Evolutionary conservation across 148 eudicot genomes (phyloP).

Genomic region (Beta vulgaris): DNA sequence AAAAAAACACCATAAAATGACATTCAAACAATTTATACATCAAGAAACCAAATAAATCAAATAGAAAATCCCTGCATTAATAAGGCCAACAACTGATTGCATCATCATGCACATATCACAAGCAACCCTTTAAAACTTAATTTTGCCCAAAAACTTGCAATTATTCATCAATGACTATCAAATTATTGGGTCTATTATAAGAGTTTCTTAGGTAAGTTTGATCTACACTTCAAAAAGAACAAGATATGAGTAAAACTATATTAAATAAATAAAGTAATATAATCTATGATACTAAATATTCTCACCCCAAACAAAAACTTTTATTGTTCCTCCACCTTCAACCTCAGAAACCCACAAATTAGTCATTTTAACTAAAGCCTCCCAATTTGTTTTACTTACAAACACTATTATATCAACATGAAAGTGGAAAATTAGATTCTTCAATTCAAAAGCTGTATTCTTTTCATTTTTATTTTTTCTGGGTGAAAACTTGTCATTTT

Average conservation of each 20-base stretch:
- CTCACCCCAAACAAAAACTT: no score
- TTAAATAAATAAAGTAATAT: background rate
- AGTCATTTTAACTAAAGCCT: background rate
- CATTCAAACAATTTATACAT: background rate
- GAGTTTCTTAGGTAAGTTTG: no score
- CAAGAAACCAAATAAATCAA: background rate
- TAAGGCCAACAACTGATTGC: no score
- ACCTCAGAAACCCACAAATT: background rate
- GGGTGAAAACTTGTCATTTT: no score
- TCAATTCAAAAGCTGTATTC: background rate
- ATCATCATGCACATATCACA: background rate
- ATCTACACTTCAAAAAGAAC: background rate
- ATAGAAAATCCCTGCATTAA: background rate
- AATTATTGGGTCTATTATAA: background rate
- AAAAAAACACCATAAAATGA: background rate
- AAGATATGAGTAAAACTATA: no score
- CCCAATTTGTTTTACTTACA: background rate
- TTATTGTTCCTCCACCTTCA: background rate
- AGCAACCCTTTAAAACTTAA: background rate
- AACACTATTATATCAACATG: background rate
- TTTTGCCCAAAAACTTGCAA: background rate
- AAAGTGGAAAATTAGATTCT: background rate
- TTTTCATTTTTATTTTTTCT: background rate
- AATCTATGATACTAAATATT: background rate
- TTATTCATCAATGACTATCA: background rate